Evolutionary conservation across 1,284 basidiomycete genomes (phyloP), one percentile per base, ranked within the genome.

Genomic region (Moniliophthora roreri): DNA sequence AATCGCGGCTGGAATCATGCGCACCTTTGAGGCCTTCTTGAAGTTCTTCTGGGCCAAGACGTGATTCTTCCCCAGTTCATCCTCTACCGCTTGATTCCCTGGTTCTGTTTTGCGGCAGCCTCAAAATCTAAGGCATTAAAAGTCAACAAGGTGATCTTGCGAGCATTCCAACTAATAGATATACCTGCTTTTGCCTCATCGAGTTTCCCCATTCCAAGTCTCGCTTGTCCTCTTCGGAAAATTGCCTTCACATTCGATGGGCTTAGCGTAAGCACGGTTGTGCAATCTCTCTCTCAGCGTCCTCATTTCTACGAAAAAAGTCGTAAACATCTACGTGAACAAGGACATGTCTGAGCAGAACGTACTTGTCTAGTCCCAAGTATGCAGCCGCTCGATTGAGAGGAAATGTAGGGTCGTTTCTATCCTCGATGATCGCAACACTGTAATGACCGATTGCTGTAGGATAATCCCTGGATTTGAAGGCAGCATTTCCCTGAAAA

Each of bases 291-390:
- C n/a, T 70, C 63, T 89, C 85, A 15, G 87, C 87, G 66, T 92
- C 89, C 63, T 84, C 79, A 57, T 81, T 72, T 63, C 89, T 91
- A n/a, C n/a, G n/a, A 48, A 11, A 45, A 26, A 9, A 11, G 10
- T 37, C 44, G 9, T 37, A 54, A 6, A 40, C 21, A 6, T 38
- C n/a, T 11, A 23, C n/a, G n/a, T 60, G 21, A 58, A 56, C 46
- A 44, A 23, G 26, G 24, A 34, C 11, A 39, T 1, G 10, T n/a
- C 26, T 34, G 24, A 46, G 26, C 2, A 55, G 58, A 70, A 77
- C 89, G 74, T 76, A 91, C 89, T 91, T 92, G 80, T 82, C 82
- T 75, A 93, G 78, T 76, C 89, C 91, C 57, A 93, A 76, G 72
- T 92, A 91, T 21, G 90, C 89, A 26, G 89, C 87, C 9, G 89